Conservation (phyloP, 2,329 filamentous ascomycete genomes). For the Claviceps monticola region DNA sequence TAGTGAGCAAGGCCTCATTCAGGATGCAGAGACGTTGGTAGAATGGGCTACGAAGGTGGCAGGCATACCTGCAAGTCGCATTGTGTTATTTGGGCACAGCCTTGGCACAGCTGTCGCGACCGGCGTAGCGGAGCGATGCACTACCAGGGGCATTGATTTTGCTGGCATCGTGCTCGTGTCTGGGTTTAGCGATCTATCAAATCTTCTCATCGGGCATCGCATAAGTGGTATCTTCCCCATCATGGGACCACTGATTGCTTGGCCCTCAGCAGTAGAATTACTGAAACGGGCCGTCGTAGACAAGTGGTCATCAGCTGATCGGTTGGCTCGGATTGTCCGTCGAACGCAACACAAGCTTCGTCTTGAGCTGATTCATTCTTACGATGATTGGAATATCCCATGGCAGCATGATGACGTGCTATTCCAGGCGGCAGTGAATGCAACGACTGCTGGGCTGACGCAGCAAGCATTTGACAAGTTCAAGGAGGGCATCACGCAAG, state of each 20-base stretch:
- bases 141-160: constrained; percentile 48
- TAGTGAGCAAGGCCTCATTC: constrained; percentile 66
- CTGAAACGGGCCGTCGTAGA: constrained; percentile 58
- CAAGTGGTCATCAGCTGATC: constrained; percentile 59
- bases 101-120: constrained; percentile 75
- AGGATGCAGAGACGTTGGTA: constrained; percentile 60
- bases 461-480: constrained; percentile 25
- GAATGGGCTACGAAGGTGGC: constrained; percentile 56
- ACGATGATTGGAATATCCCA: constrained; percentile 71
- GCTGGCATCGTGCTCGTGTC: constrained; percentile 70
- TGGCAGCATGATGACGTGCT: constrained; percentile 54
- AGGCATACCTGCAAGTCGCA: constrained; percentile 52
- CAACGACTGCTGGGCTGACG: constrained; percentile 25
- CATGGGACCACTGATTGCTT: constrained; percentile 57
- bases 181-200: constrained; percentile 61
- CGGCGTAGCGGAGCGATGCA: constrained; percentile 59
- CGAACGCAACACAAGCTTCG: constrained; percentile 41
- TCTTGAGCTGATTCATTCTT: constrained; percentile 64
- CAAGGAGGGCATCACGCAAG: constrained; percentile 32
- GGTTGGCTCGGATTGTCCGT: constrained; percentile 45
- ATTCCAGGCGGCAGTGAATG: constrained; percentile 45
- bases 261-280: constrained; percentile 48
- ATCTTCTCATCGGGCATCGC: constrained; percentile 62
- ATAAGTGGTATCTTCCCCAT: constrained; percentile 68
- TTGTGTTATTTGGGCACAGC: constrained; percentile 74